Percentiles rank a stretch among this genome's conserved stretches.
These are phyloP conservation scores for Alternaria burnsii DNA, from an alignment of 2,329 filamentous ascomycete species.

Conservation along the genomic window DNA sequence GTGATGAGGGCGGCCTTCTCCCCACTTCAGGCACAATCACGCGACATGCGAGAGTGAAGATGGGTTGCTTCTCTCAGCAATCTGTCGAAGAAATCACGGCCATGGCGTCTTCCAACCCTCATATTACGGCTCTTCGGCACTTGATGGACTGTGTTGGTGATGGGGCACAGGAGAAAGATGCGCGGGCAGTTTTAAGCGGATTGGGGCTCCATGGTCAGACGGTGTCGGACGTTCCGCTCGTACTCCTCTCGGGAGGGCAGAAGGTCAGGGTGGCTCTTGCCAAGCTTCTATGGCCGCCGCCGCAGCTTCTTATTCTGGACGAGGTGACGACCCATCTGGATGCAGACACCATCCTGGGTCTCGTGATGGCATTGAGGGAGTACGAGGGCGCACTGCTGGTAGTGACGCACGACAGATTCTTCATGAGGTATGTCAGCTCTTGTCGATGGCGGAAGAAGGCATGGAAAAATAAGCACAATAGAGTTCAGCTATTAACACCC, in stretches of 20 bases:
- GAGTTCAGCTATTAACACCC: slow-evolving; percentile 17
- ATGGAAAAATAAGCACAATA: neutral
- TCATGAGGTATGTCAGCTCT: slow-evolving; percentile 65
- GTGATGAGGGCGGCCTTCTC: slow-evolving; percentile 47
- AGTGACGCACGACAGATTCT: slow-evolving; percentile 84
- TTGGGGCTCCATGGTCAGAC: slow-evolving; percentile 75
- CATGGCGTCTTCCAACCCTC: slow-evolving; percentile 60
- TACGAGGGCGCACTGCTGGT: slow-evolving; percentile 80
- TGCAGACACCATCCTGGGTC: slow-evolving; percentile 77
- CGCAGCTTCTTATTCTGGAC: slow-evolving; percentile 78
- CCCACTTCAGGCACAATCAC: slow-evolving; percentile 70
- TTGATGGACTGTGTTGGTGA: slow-evolving; percentile 65
- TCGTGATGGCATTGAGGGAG: slow-evolving; percentile 70
- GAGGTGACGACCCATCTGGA: slow-evolving; percentile 88
- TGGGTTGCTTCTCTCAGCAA: slow-evolving; percentile 84
- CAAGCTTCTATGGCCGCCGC: slow-evolving; percentile 71
- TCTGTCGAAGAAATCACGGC: slow-evolving; percentile 74
- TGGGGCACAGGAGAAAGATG: slow-evolving; percentile 69
- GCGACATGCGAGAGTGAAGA: slow-evolving; percentile 72
- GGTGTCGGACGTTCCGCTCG: slow-evolving; percentile 76
- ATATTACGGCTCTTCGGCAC: slow-evolving; percentile 71
- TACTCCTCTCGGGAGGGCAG: slow-evolving; percentile 81
- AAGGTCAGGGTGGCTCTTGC: slow-evolving; percentile 71
- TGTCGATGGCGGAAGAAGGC: neutral
- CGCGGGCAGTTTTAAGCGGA: slow-evolving; percentile 71